Percentiles rank a stretch among this genome's conserved stretches.
These are phyloP conservation scores for Colletotrichum theobromicola DNA, from an alignment of 2,329 filamentous ascomycete species.

Conservation along the genomic window DNA sequence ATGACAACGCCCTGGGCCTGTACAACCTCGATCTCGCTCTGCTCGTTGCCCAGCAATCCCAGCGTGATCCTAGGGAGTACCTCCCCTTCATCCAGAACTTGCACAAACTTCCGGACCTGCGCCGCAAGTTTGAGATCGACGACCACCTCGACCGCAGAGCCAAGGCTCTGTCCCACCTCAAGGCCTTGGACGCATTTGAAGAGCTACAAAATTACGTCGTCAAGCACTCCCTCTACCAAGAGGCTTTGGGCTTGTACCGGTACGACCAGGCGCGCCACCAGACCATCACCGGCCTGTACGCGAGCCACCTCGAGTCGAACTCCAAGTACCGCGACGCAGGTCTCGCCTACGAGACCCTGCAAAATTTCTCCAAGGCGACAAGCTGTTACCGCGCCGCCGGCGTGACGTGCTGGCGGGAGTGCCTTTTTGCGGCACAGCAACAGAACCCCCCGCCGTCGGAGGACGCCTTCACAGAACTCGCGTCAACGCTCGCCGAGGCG, in stretches of 20 bases:
- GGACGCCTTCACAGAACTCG: conserved; percentile 69
- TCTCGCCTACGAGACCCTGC: conserved; percentile 87
- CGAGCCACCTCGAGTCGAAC: conserved; percentile 73
- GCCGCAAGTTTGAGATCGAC: conserved; percentile 85
- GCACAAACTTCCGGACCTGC: conserved; percentile 72
- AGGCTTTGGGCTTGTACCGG: conserved; percentile 81
- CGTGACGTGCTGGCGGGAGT: conserved; percentile 83
- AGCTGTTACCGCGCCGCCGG: conserved; percentile 84
- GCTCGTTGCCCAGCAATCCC: conserved; percentile 91
- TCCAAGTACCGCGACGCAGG: conserved; percentile 88
- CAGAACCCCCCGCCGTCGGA: conserved; percentile 64
- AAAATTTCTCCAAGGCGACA: conserved; percentile 75
- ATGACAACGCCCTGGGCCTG: conserved; percentile 86
- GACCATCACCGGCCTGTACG: conserved; percentile 79
- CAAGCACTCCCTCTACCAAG: conserved; percentile 80
- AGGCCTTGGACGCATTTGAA: conserved; percentile 74
- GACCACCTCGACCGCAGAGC: conserved; percentile 78
- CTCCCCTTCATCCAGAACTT: conserved; percentile 91
- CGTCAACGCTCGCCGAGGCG: conserved; percentile 76
- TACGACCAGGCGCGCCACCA: conserved; percentile 74
- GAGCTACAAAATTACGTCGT: conserved; percentile 80
- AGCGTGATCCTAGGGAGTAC: conserved; percentile 94
- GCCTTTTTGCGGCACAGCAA: conserved; percentile 78
- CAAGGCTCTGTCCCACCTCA: conserved; percentile 81
- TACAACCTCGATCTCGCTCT: conserved; percentile 92